Evolutionary conservation across 352 stramenopile genomes (phyloP), one percentile per base, ranked within the genome.

Genomic region (Phytophthora constricta): DNA sequence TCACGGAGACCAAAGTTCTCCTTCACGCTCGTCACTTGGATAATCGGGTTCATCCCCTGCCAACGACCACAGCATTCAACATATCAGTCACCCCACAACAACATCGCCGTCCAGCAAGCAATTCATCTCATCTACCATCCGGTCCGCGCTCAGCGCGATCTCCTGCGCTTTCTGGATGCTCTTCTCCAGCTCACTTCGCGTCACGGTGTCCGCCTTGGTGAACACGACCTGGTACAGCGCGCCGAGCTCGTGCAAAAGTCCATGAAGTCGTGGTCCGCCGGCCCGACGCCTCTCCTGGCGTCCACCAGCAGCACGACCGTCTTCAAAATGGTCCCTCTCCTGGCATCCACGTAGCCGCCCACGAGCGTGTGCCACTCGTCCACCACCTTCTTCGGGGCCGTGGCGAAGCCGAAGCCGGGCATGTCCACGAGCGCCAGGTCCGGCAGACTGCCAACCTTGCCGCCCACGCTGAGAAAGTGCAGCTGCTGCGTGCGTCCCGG

Each of bases 181-280:
- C 51, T 77, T 79, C 43, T 80, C 76, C 31, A 93, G 55, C 19
- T 87, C 80, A 1, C 47, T 61, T 8, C 70, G 54, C 16, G 76
- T 80, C 45, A 88, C 74, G 11, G 84, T 58, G 67, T 98, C 92
- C 10, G 81, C 86, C 68, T 98, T 98, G 13, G 92, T 98, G 56
- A 98, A 89, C 28, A 98, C 87, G 22, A 97, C 77, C 53, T 97
- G 90, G 71, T 97, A 97, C 34, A 90, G 63, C 22, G 88, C 79
- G 4, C 79, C 86, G n/a, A 95, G 74, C 14, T 86, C 74, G 45
- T 95, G 84, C 41, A 98, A 62, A 92, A 89, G 61, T 93, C 82
- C 84, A 97, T 93, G 62, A 97, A 97, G 56, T 97, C 85, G 34
- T 89, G 65, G 55, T 97, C 92, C 5, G 92, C 77, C 25, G 79